Percentiles rank a stretch among this genome's conserved stretches.
Conservation (phyloP, 129 eudicot species). For the Helianthus tuberosus region DNA sequence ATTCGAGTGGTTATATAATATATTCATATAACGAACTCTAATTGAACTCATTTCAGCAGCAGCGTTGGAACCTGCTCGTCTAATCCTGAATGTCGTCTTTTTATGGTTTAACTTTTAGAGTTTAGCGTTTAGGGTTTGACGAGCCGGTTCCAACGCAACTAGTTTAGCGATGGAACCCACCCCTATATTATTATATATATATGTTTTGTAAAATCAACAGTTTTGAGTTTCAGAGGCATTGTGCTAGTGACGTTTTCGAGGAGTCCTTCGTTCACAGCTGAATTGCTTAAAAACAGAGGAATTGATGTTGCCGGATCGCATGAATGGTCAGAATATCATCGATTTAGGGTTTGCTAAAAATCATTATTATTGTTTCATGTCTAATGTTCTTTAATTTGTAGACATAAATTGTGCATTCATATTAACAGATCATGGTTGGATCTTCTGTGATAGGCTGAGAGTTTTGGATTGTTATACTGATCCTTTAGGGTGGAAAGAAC, state of each 20-base stretch:
- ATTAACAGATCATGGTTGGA: slow-evolving; percentile 5
- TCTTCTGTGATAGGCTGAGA: slow-evolving; percentile 56
- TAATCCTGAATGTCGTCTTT: too few species aligned
- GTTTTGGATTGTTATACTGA: slow-evolving; percentile 91
- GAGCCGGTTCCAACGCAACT: too few species aligned
- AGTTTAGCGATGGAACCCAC: too few species aligned
- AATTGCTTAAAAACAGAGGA: slow-evolving; percentile 64
- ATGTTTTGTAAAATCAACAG: background rate
- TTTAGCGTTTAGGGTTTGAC: too few species aligned
- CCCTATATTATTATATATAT: background rate
- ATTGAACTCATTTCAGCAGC: too few species aligned
- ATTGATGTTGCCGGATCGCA: slow-evolving; percentile 38
- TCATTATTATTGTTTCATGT: background rate
- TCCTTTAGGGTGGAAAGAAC: slow-evolving; percentile 95
- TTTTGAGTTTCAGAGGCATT: slow-evolving; percentile 57
- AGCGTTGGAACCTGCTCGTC: too few species aligned
- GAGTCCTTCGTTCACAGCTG: slow-evolving; percentile 61
- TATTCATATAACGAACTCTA: too few species aligned
- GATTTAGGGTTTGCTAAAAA: background rate
- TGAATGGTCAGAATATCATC: slow-evolving; percentile 47
- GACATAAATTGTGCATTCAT: background rate
- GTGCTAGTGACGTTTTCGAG: slow-evolving; percentile 70
- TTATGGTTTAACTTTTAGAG: too few species aligned
- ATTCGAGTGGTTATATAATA: background rate
- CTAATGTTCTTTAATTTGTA: background rate